A percentile compares a stretch with the other conserved stretches of the same genome.
phyloP scores from a whole-genome alignment of 129 eudicot genomes.

The Pittosporum tobira region DNA sequence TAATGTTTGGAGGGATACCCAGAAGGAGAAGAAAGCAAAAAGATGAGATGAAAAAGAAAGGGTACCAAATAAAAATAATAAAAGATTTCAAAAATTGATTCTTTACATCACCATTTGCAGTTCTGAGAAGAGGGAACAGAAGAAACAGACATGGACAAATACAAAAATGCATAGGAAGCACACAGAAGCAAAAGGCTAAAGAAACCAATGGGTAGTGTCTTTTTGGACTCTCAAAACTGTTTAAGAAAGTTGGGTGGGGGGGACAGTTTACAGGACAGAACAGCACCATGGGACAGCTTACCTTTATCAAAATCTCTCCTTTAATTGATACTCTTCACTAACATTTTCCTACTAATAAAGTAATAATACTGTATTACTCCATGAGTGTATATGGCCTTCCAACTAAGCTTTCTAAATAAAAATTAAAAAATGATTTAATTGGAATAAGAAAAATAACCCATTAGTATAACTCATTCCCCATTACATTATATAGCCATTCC shows the following conservation, averaged over 20 bases:
- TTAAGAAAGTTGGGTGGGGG: conserved; percentile 36
- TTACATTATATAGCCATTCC: conserved; percentile 4
- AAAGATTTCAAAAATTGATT: conserved; percentile 60
- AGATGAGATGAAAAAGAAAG: not conserved
- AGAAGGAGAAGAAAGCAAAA: not conserved
- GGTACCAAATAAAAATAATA: conserved; percentile 35
- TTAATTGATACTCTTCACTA: not conserved
- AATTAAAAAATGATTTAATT: conserved; percentile 11
- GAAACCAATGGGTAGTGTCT: conserved; percentile 35
- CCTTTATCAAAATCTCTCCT: conserved; percentile 8
- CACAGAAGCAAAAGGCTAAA: conserved; percentile 39
- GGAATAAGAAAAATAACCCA: conserved; percentile 16
- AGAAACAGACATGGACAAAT: conserved; percentile 45
- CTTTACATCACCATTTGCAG: conserved; percentile 52
- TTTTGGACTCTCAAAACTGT: conserved; percentile 25
- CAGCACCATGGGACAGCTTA: conserved; percentile 47
- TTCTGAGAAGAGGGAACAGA: conserved; percentile 38
- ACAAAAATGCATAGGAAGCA: conserved; percentile 28
- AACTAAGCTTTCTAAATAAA: conserved; percentile 9
- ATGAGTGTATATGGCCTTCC: too few species aligned
- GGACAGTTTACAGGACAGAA: conserved; percentile 53
- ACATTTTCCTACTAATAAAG: conserved; percentile 5
- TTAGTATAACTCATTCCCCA: conserved; percentile 12
- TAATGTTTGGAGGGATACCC: conserved; percentile 20
- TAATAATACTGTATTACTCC: too few species aligned